Conservation (phyloP, 192 early-diverging fungal species). For the Coemansia sp. region DNA sequence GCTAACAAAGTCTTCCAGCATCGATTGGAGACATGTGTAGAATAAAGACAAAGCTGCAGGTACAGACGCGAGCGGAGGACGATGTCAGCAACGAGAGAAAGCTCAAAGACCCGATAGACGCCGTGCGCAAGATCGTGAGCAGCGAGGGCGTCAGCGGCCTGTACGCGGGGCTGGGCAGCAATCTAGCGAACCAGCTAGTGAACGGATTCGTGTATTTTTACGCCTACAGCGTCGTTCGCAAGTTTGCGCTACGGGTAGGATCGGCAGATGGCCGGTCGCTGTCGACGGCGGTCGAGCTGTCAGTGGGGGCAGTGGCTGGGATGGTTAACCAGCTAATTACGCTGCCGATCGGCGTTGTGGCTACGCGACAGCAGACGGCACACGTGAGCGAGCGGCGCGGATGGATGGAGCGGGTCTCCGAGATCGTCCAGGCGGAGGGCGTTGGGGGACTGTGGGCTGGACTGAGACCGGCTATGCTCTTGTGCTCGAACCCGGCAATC, state of each 20-base stretch:
- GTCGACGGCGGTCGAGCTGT: conserved; percentile 85
- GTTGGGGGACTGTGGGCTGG: conserved; percentile 87
- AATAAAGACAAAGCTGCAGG: conserved; percentile 96
- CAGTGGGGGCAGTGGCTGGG: conserved; percentile 89
- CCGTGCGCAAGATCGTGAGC: conserved; percentile 80
- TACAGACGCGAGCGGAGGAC: conserved; percentile 68
- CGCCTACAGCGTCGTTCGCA: conserved; percentile 76
- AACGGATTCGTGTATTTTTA: conserved; percentile 89
- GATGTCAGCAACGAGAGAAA: conserved; percentile 34
- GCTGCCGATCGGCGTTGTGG: conserved; percentile 91
- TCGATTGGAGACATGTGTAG: conserved; percentile 41
- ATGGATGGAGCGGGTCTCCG: conserved; percentile 66
- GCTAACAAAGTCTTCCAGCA: neutral
- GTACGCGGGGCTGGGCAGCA: conserved; percentile 86
- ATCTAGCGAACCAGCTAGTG: conserved; percentile 75
- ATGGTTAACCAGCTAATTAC: conserved; percentile 88
- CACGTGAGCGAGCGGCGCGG: conserved; percentile 61
- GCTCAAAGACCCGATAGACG: conserved; percentile 73
- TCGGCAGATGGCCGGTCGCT: conserved; percentile 54
- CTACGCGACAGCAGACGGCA: conserved; percentile 93
- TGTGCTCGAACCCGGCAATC: conserved; percentile 96
- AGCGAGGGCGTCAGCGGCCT: conserved; percentile 86
- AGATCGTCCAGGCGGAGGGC: conserved; percentile 83
- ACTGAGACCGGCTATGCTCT: conserved; percentile 86
- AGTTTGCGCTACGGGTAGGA: conserved; percentile 30